Evolutionary conservation across 331 rosid species (phyloP).

Genomic region (Acacia concinna): DNA sequence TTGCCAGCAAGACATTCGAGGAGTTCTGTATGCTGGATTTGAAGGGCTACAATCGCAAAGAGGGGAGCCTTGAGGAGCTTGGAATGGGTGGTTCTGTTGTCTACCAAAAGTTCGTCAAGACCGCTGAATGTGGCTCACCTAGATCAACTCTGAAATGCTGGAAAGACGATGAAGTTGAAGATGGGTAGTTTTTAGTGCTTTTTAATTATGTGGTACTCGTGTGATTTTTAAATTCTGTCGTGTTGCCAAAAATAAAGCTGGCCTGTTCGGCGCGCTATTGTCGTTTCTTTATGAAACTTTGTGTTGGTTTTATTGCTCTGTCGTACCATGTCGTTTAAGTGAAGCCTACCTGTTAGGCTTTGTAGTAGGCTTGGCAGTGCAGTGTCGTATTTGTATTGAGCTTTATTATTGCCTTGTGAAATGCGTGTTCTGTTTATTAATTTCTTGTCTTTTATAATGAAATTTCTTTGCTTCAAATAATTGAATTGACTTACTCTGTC

Average conservation of each 20-base stretch:
- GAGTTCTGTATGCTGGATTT: conserved; percentile 37
- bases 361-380: not conserved
- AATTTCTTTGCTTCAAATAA: no score
- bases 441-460: not conserved
- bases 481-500: no score
- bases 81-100: conserved; percentile 62
- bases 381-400: not conserved
- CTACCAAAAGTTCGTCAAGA: conserved; percentile 47
- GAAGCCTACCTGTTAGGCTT: conserved; percentile 24
- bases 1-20: conserved; percentile 40
- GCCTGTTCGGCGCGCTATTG: conserved; percentile 7
- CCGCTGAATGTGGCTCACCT: conserved; percentile 50
- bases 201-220: not conserved
- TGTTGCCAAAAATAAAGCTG: conserved; percentile 12
- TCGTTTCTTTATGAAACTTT: not conserved
- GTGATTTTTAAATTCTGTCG: not conserved
- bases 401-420: not conserved
- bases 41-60: conserved; percentile 61
- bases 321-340: not conserved
- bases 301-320: not conserved
- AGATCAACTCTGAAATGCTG: conserved; percentile 71
- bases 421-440: not conserved
- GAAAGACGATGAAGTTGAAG: conserved; percentile 71
- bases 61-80: conserved; percentile 58
- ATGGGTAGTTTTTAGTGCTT: conserved; percentile 46